Conservation (phyloP, 768 basidiomycete species). For the Rhodotorula graminis region DNA sequence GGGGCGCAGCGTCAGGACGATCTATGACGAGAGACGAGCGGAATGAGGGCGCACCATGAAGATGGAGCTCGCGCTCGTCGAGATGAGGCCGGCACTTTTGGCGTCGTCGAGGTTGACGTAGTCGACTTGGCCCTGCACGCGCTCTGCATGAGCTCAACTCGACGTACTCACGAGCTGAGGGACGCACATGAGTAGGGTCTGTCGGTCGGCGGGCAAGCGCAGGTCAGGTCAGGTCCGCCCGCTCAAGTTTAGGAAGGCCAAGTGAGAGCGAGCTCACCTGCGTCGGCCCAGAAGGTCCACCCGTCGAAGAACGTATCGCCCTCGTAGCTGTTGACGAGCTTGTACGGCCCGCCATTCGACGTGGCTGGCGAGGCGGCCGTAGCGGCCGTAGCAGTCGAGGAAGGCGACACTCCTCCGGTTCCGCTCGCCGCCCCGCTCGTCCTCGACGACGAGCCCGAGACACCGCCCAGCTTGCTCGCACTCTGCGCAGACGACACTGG, state of each 20-base stretch:
- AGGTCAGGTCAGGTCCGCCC: not conserved
- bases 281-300: constrained; percentile 10
- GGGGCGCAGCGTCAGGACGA: too few relatives aligned
- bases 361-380: too few relatives aligned
- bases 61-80: not conserved
- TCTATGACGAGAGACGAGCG: not conserved
- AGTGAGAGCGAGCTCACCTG: not conserved
- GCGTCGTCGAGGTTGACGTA: constrained; percentile 13
- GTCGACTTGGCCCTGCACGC: constrained; percentile 6
- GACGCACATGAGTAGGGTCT: constrained; percentile 19
- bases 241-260: too few relatives aligned
- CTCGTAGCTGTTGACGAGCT: not conserved
- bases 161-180: too few relatives aligned
- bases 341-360: constrained; percentile 17
- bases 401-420: too few relatives aligned
- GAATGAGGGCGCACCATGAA: constrained; percentile 17
- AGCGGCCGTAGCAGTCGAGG: too few relatives aligned
- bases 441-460: not conserved
- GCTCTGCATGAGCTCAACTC: too few relatives aligned
- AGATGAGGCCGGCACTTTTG: constrained; percentile 11
- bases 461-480: not conserved
- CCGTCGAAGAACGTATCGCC: constrained; percentile 29
- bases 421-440: not conserved
- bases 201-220: not conserved
- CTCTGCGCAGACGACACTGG: too few relatives aligned